These are phyloP conservation scores for Margaritispora aquatica DNA, from an alignment of 495 filamentous ascomycete species.

Conservation along the genomic window DNA sequence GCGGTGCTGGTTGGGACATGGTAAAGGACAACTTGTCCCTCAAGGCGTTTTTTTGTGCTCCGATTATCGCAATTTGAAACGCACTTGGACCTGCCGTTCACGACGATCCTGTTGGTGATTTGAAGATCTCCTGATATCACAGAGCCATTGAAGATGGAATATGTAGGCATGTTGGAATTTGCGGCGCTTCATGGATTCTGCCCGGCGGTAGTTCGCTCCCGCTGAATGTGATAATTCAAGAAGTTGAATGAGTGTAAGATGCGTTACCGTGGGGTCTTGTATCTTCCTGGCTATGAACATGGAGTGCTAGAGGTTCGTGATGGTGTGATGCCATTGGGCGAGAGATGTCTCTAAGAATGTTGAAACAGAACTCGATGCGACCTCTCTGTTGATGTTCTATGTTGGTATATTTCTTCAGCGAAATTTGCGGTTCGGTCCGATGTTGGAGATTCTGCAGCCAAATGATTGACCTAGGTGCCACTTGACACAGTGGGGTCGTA, in stretches of 20 bases:
- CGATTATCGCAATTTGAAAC: constrained; percentile 35
- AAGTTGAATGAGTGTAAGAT: constrained; percentile 46
- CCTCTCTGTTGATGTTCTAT: background rate
- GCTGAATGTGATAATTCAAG: constrained; percentile 46
- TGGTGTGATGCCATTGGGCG: background rate
- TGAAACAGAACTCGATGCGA: background rate
- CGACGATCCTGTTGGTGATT: constrained; percentile 34
- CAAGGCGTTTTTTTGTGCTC: too few species aligned
- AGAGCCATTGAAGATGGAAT: constrained; percentile 27
- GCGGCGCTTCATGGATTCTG: constrained; percentile 28
- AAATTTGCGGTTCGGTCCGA: background rate
- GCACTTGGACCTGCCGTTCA: constrained; percentile 38
- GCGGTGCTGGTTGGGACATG: too few species aligned
- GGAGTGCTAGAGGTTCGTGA: background rate
- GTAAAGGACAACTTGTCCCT: constrained; percentile 42
- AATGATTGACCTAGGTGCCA: background rate
- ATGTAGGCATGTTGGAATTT: constrained; percentile 34
- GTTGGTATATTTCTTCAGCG: background rate
- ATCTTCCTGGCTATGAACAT: constrained; percentile 11
- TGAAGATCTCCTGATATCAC: constrained; percentile 45
- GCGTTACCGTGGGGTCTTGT: constrained; percentile 48
- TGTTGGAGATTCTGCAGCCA: background rate
- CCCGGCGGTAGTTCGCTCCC: constrained; percentile 29
- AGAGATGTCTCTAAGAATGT: background rate
- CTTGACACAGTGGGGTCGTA: background rate